Conservation (phyloP, 768 basidiomycete genomes). For the Lactarius indigo region DNA sequence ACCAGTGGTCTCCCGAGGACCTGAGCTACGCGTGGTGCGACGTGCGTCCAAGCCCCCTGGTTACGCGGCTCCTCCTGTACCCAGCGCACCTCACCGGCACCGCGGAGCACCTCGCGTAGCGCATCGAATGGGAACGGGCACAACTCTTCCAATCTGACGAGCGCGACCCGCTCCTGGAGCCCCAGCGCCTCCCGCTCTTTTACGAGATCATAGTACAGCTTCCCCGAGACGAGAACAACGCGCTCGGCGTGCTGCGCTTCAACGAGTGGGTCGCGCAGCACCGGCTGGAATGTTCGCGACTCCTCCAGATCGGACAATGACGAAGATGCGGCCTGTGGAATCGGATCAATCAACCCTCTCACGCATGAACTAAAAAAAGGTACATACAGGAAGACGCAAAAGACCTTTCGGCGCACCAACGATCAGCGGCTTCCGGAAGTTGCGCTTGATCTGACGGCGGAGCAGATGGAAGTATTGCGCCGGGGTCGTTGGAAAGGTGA, state of each 20-base stretch:
- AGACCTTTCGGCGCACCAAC: slow-evolving; percentile 84
- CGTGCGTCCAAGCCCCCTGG: slow-evolving; percentile 77
- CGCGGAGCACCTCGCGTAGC: slow-evolving; percentile 43
- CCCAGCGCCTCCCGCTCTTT: slow-evolving; percentile 57
- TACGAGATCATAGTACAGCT: slow-evolving; percentile 83
- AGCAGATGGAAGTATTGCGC: slow-evolving; percentile 93
- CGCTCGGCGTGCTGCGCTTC: slow-evolving; percentile 46
- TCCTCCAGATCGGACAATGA: slow-evolving; percentile 55
- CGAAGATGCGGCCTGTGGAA: slow-evolving; percentile 66
- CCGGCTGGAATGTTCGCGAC: slow-evolving; percentile 62
- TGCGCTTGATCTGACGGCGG: slow-evolving; percentile 79
- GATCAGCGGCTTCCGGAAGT: slow-evolving; percentile 83
- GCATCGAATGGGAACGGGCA: slow-evolving; percentile 79
- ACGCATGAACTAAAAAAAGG: not conserved
- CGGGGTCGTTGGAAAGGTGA: slow-evolving; percentile 83
- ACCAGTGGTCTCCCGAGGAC: slow-evolving; percentile 31
- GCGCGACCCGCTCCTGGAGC: slow-evolving; percentile 51
- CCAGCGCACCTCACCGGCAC: slow-evolving; percentile 51
- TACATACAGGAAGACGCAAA: slow-evolving; percentile 66
- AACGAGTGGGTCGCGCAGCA: slow-evolving; percentile 51
- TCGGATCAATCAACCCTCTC: not conserved
- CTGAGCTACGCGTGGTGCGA: slow-evolving; percentile 40
- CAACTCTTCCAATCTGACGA: slow-evolving; percentile 82
- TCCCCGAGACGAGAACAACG: slow-evolving; percentile 75
- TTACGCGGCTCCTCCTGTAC: slow-evolving; percentile 88